Evolutionary conservation across 202 grass and related monocot species (phyloP).

Genomic region (Dendrocalamus latiflorus): DNA sequence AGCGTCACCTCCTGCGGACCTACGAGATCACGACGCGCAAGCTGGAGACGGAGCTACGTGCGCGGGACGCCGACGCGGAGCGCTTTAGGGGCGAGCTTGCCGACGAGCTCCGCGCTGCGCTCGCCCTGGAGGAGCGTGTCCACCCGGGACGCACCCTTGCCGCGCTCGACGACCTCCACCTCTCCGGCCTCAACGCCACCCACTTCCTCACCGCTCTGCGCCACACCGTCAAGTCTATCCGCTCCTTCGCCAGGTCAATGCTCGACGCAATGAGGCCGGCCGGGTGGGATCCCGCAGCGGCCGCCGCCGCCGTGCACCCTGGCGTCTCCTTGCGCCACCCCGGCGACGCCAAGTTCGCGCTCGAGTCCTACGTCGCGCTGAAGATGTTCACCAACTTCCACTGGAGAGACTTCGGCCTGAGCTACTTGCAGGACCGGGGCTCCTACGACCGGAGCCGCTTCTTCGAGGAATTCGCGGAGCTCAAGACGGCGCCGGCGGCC

Average conservation of each 20-base stretch:
- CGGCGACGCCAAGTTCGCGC: slow-evolving; percentile 32
- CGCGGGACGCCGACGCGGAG: slow-evolving; percentile 40
- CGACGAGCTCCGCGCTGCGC: slow-evolving; percentile 21
- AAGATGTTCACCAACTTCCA: slow-evolving; percentile 69
- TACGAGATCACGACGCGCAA: slow-evolving; percentile 71
- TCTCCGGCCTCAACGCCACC: slow-evolving; percentile 55
- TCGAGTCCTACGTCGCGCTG: slow-evolving; percentile 63
- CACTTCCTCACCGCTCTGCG: slow-evolving; percentile 60
- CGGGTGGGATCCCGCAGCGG: slow-evolving; percentile 63
- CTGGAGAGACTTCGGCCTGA: slow-evolving; percentile 36
- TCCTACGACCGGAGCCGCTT: slow-evolving; percentile 40
- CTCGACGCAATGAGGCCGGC: slow-evolving; percentile 46
- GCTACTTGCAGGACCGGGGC: slow-evolving; percentile 7
- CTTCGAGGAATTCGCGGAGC: slow-evolving; percentile 62
- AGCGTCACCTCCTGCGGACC: slow-evolving; percentile 57
- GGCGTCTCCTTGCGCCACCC: slow-evolving; percentile 22
- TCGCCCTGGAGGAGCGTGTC: slow-evolving; percentile 34
- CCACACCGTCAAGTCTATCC: slow-evolving; percentile 38
- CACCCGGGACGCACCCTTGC: slow-evolving; percentile 43
- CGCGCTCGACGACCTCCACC: slow-evolving; percentile 59
- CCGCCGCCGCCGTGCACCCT: slow-evolving; percentile 47
- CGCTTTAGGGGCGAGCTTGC: slow-evolving; percentile 29
- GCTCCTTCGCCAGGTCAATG: slow-evolving; percentile 47
- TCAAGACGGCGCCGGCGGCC: slow-evolving; percentile 11
- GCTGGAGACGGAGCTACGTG: slow-evolving; percentile 54